phyloP scores from a whole-genome alignment of 495 filamentous ascomycete genomes.

The Sordaria brevicollis region DNA sequence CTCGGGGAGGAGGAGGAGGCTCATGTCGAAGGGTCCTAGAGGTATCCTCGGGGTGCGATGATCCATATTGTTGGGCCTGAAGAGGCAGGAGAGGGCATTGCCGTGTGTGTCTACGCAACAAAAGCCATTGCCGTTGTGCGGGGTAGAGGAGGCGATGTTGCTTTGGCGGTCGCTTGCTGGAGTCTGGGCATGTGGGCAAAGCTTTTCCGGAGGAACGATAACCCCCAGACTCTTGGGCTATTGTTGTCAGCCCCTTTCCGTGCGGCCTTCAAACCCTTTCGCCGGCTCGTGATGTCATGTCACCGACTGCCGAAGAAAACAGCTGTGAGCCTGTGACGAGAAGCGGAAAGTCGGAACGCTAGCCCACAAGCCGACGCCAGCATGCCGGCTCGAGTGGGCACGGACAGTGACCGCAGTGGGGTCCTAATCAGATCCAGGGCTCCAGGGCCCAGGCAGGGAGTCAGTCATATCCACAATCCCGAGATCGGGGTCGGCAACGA shows the following conservation, averaged over 20 bases:
- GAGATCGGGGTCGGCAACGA: too few relatives aligned
- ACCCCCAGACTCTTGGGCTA: neutral
- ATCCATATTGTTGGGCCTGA: neutral
- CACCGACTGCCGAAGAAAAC: neutral
- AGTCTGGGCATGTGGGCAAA: neutral
- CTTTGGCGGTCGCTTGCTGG: neutral
- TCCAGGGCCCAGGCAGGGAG: neutral
- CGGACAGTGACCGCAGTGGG: too few relatives aligned
- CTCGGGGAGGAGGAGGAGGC: neutral
- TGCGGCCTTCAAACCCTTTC: neutral
- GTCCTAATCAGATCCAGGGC: neutral
- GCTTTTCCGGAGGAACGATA: neutral
- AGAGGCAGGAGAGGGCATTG: neutral
- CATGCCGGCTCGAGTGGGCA: neutral
- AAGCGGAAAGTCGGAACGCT: neutral
- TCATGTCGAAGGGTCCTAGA: neutral
- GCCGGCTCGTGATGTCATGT: neutral
- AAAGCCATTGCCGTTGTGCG: neutral
- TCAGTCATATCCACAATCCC: neutral
- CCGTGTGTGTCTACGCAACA: neutral
- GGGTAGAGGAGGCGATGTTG: neutral
- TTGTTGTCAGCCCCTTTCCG: neutral
- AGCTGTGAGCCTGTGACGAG: neutral
- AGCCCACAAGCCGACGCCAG: neutral
- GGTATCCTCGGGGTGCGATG: neutral